Evolutionary conservation across 768 basidiomycete species (phyloP).

Genomic region (Collybiopsis confluens): DNA sequence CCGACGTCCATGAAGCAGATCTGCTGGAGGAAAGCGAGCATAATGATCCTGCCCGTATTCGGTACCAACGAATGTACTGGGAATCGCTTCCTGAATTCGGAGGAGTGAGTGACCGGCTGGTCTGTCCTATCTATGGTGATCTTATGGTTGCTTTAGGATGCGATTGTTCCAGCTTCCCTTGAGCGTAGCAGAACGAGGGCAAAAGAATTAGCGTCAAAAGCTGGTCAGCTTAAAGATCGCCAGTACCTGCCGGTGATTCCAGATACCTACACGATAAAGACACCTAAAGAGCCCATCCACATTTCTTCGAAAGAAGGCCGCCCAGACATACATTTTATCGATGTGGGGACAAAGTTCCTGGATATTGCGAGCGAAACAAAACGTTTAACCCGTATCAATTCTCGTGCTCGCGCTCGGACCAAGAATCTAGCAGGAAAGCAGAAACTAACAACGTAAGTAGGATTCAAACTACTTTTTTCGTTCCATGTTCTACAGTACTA

Average conservation of each 20-base stretch:
- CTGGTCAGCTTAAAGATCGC: conserved; percentile 33
- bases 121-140: conserved; percentile 3
- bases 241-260: conserved; percentile 34
- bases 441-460: neutral
- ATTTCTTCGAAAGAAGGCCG: conserved; percentile 40
- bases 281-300: conserved; percentile 30
- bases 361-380: conserved; percentile 48
- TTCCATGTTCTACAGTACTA: too few species aligned
- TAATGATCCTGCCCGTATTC: conserved; percentile 51
- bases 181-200: conserved; percentile 42
- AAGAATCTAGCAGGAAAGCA: conserved; percentile 21
- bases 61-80: conserved; percentile 75
- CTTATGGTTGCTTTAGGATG: conserved; percentile 40
- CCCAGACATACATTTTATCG: conserved; percentile 61
- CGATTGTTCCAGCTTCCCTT: conserved; percentile 54
- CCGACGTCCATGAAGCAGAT: conserved; percentile 60
- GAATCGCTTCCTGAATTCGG: conserved; percentile 70
- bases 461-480: too few species aligned
- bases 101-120: conserved; percentile 35
- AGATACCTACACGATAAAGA: conserved; percentile 32
- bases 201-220: conserved; percentile 27
- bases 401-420: conserved; percentile 32
- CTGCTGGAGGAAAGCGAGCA: conserved; percentile 51
- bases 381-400: conserved; percentile 45
- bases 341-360: conserved; percentile 70